Percentiles rank a stretch among this genome's conserved stretches.
These are phyloP conservation scores for Leucocoprinus birnbaumii DNA, from an alignment of 768 basidiomycete genomes.

Conservation along the genomic window DNA sequence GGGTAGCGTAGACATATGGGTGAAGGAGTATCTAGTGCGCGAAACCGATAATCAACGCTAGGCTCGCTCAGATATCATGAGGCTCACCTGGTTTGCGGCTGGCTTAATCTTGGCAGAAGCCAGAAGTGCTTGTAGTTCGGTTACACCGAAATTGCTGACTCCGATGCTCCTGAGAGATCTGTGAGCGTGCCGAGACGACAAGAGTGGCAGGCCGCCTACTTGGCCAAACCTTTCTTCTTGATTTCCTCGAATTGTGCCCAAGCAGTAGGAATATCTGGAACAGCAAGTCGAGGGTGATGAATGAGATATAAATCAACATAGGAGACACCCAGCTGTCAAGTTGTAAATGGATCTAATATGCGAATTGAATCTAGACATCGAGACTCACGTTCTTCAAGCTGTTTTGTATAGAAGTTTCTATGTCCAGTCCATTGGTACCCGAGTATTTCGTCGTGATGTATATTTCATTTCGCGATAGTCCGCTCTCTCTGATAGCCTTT, in stretches of 20 bases:
- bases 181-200: conserved; percentile 35
- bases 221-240: conserved; percentile 51
- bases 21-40: conserved; percentile 72
- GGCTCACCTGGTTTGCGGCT: conserved; percentile 58
- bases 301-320: conserved; percentile 76
- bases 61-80: too few species aligned
- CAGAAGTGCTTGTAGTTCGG: conserved; percentile 52
- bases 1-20: conserved; percentile 58
- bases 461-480: conserved; percentile 49
- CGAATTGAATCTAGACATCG: background rate
- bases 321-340: conserved; percentile 52
- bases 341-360: background rate
- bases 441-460: conserved; percentile 71
- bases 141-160: conserved; percentile 23
- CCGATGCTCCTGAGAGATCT: conserved; percentile 41
- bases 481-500: conserved; percentile 50
- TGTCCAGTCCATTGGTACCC: conserved; percentile 45
- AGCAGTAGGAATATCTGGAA: conserved; percentile 55
- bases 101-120: conserved; percentile 61
- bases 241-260: conserved; percentile 66
- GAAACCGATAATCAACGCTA: too few species aligned
- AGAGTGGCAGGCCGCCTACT: conserved; percentile 29
- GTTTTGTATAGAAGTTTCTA: conserved; percentile 52
- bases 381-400: conserved; percentile 51
- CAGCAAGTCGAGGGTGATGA: conserved; percentile 51